These are phyloP conservation scores for Solanum hybrid DNA, from an alignment of 305 asterid genomes.

Conservation along the genomic window DNA sequence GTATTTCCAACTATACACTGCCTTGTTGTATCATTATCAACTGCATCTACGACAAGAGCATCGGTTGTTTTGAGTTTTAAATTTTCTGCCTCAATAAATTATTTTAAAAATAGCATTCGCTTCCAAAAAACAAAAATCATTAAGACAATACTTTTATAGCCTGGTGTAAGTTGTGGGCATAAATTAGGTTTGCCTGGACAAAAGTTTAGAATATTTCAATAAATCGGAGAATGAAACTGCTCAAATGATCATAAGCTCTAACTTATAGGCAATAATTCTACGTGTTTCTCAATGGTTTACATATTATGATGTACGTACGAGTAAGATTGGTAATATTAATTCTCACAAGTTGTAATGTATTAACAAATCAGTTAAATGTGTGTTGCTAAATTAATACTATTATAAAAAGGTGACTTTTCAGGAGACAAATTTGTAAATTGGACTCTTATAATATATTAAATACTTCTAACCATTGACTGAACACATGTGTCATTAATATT, in stretches of 20 bases:
- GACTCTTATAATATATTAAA: too few species aligned
- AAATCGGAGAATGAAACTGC: too few species aligned
- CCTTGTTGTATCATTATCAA: not conserved
- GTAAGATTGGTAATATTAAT: not conserved
- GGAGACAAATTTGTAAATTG: not conserved
- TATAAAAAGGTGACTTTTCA: not conserved
- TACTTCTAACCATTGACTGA: too few species aligned
- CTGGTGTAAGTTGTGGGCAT: not conserved
- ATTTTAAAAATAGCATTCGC: not conserved
- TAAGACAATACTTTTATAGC: not conserved
- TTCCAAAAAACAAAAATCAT: not conserved
- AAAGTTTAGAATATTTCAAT: not conserved
- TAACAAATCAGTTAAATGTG: not conserved
- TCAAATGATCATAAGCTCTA: not conserved
- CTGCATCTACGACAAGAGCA: constrained; percentile 77
- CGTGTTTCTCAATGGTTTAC: not conserved
- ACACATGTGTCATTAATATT: too few species aligned
- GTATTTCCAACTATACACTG: not conserved
- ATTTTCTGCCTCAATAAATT: not conserved
- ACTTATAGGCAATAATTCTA: not conserved
- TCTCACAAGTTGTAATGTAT: not conserved
- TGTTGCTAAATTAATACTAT: not conserved
- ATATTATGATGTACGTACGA: not conserved
- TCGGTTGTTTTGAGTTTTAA: constrained; percentile 34
- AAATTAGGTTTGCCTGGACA: not conserved